Evolutionary conservation across 805 yeast species (phyloP), one percentile per base, ranked within the genome.

Genomic region (Suhomyces faveliae): DNA sequence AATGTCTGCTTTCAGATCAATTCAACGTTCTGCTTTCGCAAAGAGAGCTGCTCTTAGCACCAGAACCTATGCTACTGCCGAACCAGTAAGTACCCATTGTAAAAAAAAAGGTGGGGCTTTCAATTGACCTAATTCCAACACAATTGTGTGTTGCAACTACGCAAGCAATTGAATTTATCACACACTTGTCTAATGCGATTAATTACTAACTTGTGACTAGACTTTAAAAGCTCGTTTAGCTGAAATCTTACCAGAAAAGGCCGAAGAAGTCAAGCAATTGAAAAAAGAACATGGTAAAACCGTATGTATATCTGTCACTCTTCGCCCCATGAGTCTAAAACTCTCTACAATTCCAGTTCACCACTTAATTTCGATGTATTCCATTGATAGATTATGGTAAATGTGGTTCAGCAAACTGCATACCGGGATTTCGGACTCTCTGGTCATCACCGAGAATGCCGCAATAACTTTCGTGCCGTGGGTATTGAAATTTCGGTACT

Each of bases 141-240:
- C 13, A 24, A 17, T 17, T 11, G 43, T 40, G 15, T 6, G 23
- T 5, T 7, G 13, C 40, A 4, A 23, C 13, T 21, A n/a, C 19
- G 12, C 6, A 15, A 4, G 13, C 37, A 25, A 20, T 19, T 22
- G 46, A 12, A 11, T 37, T n/a, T 6, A 12, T 10, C 15, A 8
- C 12, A 11, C 19, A 29, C 38, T 15, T 1, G 21, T 24, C 13
- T 30, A 13, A 29, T 2, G 25, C 13, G 22, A n/a, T n/a, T 7
- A 2, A 33, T 12, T 46, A 52, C 56, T 52, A 53, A 50, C 62
- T 12, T 23, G 13, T 64, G 47, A 33, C 21, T 66, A 80, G 78
- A 84, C 97, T 55, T 80, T 94, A 62, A 94, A 94, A 74, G 96
- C 94, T 74, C 85, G 96, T 68, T 91, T 94, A 67, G 95, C 90